Percentiles rank a stretch among this genome's conserved stretches.
Conservation (phyloP, 345 rosid genomes). For the Sisymbrium irio region DNA sequence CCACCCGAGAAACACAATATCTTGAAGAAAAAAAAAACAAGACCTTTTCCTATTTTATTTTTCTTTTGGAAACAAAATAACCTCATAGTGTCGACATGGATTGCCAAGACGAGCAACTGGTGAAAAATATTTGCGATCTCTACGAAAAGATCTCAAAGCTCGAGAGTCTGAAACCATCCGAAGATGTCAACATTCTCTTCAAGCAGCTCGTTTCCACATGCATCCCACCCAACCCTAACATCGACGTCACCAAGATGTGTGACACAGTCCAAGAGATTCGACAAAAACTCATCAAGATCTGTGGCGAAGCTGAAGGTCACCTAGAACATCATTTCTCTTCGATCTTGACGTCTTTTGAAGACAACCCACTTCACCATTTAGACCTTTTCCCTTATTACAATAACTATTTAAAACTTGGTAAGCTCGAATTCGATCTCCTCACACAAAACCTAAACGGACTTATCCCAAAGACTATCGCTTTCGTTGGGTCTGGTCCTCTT, state of each 20-base stretch:
- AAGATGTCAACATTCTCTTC: slow-evolving; percentile 75
- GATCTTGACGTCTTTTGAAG: slow-evolving; percentile 47
- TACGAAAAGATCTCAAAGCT: slow-evolving; percentile 69
- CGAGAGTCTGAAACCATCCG: slow-evolving; percentile 61
- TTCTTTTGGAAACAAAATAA: not conserved
- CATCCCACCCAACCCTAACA: slow-evolving; percentile 64
- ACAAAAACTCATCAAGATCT: slow-evolving; percentile 56
- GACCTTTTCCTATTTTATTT: not conserved
- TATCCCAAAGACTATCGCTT: slow-evolving; percentile 54
- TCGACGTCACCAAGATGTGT: slow-evolving; percentile 57
- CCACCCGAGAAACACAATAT: slow-evolving; percentile 21
- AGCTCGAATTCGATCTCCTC: slow-evolving; percentile 64
- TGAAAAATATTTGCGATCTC: slow-evolving; percentile 46
- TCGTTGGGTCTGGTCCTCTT: slow-evolving; percentile 92
- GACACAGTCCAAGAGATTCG: slow-evolving; percentile 53
- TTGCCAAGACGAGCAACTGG: slow-evolving; percentile 56
- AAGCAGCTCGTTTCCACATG: slow-evolving; percentile 67
- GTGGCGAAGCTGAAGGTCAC: slow-evolving; percentile 69
- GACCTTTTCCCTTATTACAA: slow-evolving; percentile 67
- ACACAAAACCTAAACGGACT: slow-evolving; percentile 27
- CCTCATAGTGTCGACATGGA: slow-evolving; percentile 66
- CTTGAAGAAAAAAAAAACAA: not conserved
- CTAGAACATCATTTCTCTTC: slow-evolving; percentile 65
- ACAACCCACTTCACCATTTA: slow-evolving; percentile 64
- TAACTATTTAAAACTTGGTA: slow-evolving; percentile 74